A percentile compares a stretch with the other conserved stretches of the same genome.
phyloP scores from a whole-genome alignment of 495 filamentous ascomycete genomes.

The Antarctomyces pellizariae region DNA sequence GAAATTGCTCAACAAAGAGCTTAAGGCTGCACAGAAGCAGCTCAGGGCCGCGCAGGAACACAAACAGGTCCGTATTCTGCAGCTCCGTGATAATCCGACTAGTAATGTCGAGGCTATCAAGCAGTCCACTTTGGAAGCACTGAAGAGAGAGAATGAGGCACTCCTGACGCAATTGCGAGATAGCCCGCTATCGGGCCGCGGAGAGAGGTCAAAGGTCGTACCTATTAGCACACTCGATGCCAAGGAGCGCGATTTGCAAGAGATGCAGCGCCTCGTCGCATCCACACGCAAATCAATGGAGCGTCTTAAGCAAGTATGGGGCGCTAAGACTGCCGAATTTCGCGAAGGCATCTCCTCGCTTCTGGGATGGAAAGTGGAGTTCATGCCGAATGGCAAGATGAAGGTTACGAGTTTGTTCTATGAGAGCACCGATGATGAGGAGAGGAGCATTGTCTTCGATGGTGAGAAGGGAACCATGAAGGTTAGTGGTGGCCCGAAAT shows the following conservation, averaged over 20 bases:
- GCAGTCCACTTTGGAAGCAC: constrained; percentile 43
- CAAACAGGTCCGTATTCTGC: constrained; percentile 63
- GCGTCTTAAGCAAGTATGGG: constrained; percentile 77
- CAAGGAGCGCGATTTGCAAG: constrained; percentile 43
- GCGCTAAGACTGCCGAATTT: constrained; percentile 72
- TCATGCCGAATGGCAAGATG: constrained; percentile 82
- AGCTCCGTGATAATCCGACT: constrained; percentile 76
- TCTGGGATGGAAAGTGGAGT: constrained; percentile 80
- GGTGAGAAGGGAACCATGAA: constrained; percentile 95
- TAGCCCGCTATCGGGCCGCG: constrained; percentile 13
- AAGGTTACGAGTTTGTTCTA: constrained; percentile 62
- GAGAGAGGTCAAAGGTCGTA: constrained; percentile 26
- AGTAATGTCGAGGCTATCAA: constrained; percentile 64
- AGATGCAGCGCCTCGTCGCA: constrained; percentile 46
- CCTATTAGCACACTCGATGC: constrained; percentile 58
- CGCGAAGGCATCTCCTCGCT: constrained; percentile 75
- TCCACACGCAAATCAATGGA: constrained; percentile 65
- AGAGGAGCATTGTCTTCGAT: constrained; percentile 90
- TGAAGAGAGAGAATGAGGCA: constrained; percentile 66
- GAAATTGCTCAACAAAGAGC: constrained; percentile 46
- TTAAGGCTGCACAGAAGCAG: constrained; percentile 45
- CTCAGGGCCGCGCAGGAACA: constrained; percentile 45
- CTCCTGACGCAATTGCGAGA: constrained; percentile 55
- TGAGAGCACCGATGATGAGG: constrained; percentile 45
- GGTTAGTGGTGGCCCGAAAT: constrained; percentile 71